Evolutionary conservation across 257 asterid species (phyloP), one percentile per base, ranked within the genome.

Genomic region (Solanum chmielewskii): DNA sequence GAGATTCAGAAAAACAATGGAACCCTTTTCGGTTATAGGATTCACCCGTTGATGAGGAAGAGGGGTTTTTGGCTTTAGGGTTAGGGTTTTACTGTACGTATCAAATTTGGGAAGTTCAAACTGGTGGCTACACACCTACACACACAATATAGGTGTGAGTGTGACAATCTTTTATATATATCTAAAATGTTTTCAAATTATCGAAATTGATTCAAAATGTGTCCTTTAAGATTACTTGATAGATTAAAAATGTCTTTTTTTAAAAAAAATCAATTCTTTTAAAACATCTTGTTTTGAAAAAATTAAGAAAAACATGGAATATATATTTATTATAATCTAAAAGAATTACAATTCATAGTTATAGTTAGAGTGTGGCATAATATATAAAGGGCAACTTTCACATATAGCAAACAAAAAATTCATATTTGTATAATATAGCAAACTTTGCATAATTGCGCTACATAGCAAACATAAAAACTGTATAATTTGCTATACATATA

Each of bases 71-170:
- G 80, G 35, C 60, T 78, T 44, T 77, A 86, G 85, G 85, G 88
- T 77, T 86, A 86, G 88, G 88, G 85, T 76, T 86, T 86, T 86
- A 86, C 37, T 10, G 15, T 35, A 35, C 14, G 35, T 42, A 42
- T 47, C 35, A 47, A 13, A 13, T 77, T 45, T 25, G 27, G 49
- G 33, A 76, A 41, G 11, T n/a, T 41, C 59, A 25, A 41, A 49
- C n/a, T 41, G 59, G 35, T 33, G 45, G 78, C 27, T 23, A 33
- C 11, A 23, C 56, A 11, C 56, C 56, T 75, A 41, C 4, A 18
- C 15, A 69, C 21, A 20, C 41, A n/a, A 27, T 64, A 1, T 12
- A 0, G 33, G 71, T 25, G 35, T 2, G 71, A 10, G 29, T n/a
- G 71, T 64, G 7, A n/a, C 31, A 62, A n/a, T n/a, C 31, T n/a